Base-by-base conservation (phyloP, 2,329 filamentous ascomycete genomes). In the Pseudocercospora cruenta region DNA sequence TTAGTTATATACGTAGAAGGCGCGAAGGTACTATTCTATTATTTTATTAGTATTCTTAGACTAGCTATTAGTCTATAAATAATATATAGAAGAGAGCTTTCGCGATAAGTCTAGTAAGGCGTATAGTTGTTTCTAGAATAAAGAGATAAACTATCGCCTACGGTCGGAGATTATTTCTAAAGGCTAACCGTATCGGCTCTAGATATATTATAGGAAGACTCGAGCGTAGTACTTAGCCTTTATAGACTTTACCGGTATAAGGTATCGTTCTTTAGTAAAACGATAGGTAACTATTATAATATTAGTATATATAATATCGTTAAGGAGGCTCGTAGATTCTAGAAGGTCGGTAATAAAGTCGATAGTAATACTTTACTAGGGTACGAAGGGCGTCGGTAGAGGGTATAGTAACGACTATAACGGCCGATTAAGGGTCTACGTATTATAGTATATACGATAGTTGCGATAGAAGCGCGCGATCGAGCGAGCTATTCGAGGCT, bases 241-340 rank as follows among this genome's bases (percentile, higher is more conserved):
- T 60, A 60, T 60, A 45, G 58, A 60, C 8, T 22, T 14, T n/a
- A 60, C 24, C 9, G 21, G 36, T n/a, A 60, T 60, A 24, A 60
- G 39, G 22, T 60, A 60, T n/a, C 36, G 19, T 47, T 60, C 36
- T 24, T 60, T 60, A 22, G 39, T 60, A 45, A 60, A 10, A 8
- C 58, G 10, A 39, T 60, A 22, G 10, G 19, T 60, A 60, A 60
- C 21, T 8, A 36, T 60, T 49, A 60, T 47, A 24, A 60, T 49
- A 22, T 60, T 60, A 49, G 19, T 9, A 19, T 60, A 60, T 2
- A 16, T 31, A 22, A 26, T 24, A 19, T 49, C 24, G 49, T 60
- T 31, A 12, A 47, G 14, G 14, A 24, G 39, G 58, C 58, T 60
- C 39, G 28, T 47, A 47, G n/a, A 22, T 10, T 22, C 14, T 6